Base-by-base conservation (phyloP, 176 grass and related monocot genomes). In the Bolboschoenus planiculmis region DNA sequence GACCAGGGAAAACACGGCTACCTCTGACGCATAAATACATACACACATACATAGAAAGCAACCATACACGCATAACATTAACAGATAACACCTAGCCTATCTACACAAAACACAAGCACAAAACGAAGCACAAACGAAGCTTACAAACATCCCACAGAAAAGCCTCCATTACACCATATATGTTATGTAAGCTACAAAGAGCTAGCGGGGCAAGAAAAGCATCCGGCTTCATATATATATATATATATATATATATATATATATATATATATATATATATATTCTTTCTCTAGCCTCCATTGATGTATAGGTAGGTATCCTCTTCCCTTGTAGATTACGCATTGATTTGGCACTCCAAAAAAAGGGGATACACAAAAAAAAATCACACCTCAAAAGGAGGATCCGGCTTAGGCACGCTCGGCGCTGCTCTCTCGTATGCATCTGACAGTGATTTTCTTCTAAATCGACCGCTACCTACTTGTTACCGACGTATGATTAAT, bases 391-490 rank as follows among this genome's bases (percentile, higher is more conserved):
- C 94, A 55, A 88, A 88, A 14, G 88, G 48, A 68, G 94, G 85
- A 78, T 88, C 27, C 1, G 86, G 83, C 37, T 82, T 93, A 39
- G 84, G 86, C 1, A 88, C 70, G 23, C 80, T 92, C 3, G 87
- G 26, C 13, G 79, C 71, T 15, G 77, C 85, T 85, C 88, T 94
- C 72, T 89, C 88, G 20, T 92, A 97, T 61, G 94, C 87, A 37
- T 97, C 94, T 0, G 92, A 97, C 2, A 67, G 87, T 76, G 91
- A 97, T 91, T 97, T 97, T 92, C 94, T 94, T 88, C 94, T 88
- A 77, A 97, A 92, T 78, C 94, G 92, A 27, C 92, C 92, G 71
- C 80, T 88, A 87, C 79, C 53, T 85, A 58, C 66, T 83, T 83
- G 78, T 36, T 58, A 15, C 53, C 26, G 29, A 37, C 29, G 15